A percentile compares a stretch with the other conserved stretches of the same genome.
Evolutionary conservation across 345 rosid species (phyloP).

Genomic region (Gossypium arboreum): DNA sequence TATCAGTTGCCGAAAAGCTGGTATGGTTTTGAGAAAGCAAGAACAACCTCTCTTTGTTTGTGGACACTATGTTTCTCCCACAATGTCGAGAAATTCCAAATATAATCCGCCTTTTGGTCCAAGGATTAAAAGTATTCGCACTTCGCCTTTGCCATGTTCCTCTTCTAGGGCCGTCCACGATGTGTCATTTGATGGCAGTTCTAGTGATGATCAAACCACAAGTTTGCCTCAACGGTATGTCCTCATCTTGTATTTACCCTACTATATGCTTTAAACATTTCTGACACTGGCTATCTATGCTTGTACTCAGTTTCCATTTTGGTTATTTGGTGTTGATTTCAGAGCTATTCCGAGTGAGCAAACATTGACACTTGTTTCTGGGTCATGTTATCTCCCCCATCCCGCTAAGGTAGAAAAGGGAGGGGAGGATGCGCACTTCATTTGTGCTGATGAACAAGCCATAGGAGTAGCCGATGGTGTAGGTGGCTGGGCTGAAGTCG

Average conservation of each 20-base stretch:
- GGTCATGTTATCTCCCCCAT: slow-evolving; percentile 85
- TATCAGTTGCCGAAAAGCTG: slow-evolving; percentile 35
- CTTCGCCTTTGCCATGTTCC: slow-evolving; percentile 35
- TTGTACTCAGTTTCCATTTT: background rate
- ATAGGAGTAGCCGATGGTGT: slow-evolving; percentile 98
- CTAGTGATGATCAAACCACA: slow-evolving; percentile 43
- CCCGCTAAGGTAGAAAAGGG: slow-evolving; percentile 90
- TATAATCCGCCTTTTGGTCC: slow-evolving; percentile 28
- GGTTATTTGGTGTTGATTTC: slow-evolving; percentile 22
- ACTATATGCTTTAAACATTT: slow-evolving; percentile 3
- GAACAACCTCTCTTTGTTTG: slow-evolving; percentile 36
- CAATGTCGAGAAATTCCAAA: slow-evolving; percentile 26
- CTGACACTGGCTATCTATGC: background rate
- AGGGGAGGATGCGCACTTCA: slow-evolving; percentile 98
- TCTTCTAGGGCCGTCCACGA: slow-evolving; percentile 60
- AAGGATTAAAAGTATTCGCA: slow-evolving; percentile 34
- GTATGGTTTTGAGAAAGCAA: slow-evolving; percentile 44
- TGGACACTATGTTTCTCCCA: slow-evolving; percentile 35
- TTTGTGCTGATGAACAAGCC: slow-evolving; percentile 68
- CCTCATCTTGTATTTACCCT: slow-evolving; percentile 18
- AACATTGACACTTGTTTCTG: slow-evolving; percentile 67
- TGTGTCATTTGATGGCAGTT: slow-evolving; percentile 55
- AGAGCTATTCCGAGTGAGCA: slow-evolving; percentile 40
- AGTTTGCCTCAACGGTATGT: slow-evolving; percentile 48
- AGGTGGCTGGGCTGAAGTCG: slow-evolving; percentile 98